Percentiles rank a stretch among this genome's conserved stretches.
phyloP scores from a whole-genome alignment of 495 filamentous ascomycete species.

The Letharia lupina region DNA sequence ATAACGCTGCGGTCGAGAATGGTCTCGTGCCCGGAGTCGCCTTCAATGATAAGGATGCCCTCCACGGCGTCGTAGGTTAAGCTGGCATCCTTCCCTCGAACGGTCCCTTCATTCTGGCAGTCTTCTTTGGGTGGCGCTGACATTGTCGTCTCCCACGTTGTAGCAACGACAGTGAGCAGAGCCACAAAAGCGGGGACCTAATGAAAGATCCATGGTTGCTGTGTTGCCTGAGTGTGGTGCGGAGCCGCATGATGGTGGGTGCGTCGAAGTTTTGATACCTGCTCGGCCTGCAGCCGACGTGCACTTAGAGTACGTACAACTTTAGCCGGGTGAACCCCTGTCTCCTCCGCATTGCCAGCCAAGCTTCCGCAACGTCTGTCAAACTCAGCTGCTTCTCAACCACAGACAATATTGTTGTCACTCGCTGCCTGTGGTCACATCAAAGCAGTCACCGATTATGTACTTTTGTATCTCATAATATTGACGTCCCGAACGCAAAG shows the following conservation, averaged over 20 bases:
- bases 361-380: slow-evolving; percentile 1
- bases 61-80: slow-evolving; percentile 12
- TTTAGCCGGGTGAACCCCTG: neutral
- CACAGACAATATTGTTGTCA: neutral
- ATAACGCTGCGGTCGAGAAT: slow-evolving; percentile 14
- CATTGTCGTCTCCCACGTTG: slow-evolving; percentile 2
- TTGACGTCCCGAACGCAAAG: neutral
- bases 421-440: neutral
- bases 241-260: slow-evolving; percentile 1
- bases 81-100: slow-evolving; percentile 9
- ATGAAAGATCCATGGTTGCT: neutral
- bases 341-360: neutral
- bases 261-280: slow-evolving; percentile 5
- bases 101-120: slow-evolving; percentile 4
- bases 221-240: neutral
- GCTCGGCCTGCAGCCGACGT: neutral
- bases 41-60: slow-evolving; percentile 2
- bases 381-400: slow-evolving; percentile 5
- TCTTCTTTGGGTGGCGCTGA: neutral
- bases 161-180: neutral
- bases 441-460: neutral
- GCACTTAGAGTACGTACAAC: neutral
- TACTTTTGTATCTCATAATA: neutral
- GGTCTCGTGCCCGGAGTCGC: slow-evolving; percentile 6
- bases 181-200: neutral